Evolutionary conservation across 2,329 filamentous ascomycete species (phyloP).

Genomic region (Hortaea sp.): DNA sequence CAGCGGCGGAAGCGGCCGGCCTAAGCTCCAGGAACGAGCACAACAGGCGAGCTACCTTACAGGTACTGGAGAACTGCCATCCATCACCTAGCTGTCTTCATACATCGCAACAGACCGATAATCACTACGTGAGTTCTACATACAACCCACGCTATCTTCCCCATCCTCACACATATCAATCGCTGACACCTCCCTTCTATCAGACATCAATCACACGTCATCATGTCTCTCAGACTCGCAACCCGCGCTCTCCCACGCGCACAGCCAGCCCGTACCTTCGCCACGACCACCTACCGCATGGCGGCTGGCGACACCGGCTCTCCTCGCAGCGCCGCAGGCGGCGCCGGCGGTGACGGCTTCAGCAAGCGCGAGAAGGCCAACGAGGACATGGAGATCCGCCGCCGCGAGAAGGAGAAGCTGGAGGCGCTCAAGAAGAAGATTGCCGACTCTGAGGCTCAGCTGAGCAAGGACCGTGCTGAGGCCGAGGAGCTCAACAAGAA

Average conservation of each 20-base stretch:
- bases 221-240: slow-evolving; percentile 21
- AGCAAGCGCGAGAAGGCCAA: slow-evolving; percentile 79
- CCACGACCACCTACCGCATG: slow-evolving; percentile 32
- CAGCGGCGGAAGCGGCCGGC: background rate
- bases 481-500: slow-evolving; percentile 11
- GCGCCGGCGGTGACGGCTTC: slow-evolving; percentile 67
- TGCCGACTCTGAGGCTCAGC: slow-evolving; percentile 13
- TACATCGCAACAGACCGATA: too few relatives aligned
- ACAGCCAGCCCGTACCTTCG: slow-evolving; percentile 30
- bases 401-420: slow-evolving; percentile 80
- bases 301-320: slow-evolving; percentile 34
- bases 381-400: slow-evolving; percentile 75
- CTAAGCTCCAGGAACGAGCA: too few relatives aligned
- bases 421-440: slow-evolving; percentile 27
- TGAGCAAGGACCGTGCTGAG: slow-evolving; percentile 17
- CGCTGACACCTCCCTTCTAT: background rate
- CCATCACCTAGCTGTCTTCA: too few relatives aligned
- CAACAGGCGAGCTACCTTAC: too few relatives aligned
- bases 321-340: slow-evolving; percentile 29
- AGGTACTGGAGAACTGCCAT: too few relatives aligned
- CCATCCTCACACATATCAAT: background rate
- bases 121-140: too few relatives aligned
- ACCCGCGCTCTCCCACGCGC: slow-evolving; percentile 31
- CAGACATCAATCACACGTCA: slow-evolving; percentile 5
- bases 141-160: too few relatives aligned